Evolutionary conservation across 768 basidiomycete genomes (phyloP), one percentile per base, ranked within the genome.

Genomic region (Boletus sp.): DNA sequence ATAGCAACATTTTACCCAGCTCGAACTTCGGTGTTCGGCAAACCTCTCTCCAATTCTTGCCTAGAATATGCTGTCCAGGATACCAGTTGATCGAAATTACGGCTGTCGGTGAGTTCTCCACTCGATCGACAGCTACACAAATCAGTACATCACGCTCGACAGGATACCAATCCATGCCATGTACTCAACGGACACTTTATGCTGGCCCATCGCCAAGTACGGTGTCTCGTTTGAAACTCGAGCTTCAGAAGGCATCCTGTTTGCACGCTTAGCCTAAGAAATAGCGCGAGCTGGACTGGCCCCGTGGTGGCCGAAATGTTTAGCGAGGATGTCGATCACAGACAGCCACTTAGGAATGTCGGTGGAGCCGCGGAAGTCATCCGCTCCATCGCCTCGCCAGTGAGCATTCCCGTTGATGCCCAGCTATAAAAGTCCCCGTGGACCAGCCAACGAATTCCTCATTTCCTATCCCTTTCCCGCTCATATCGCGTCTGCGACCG

Each of bases 341-440:
- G 42, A 23, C 42, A 41, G 33, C 40, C 37, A 39, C 33, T 41
- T 39, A 41, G 55, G 55, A 57, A 64, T 54, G 34, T 23, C 6
- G 38, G 50, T 33, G 41, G 52, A 49, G 57, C 29, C 13, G 9
- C 32, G 33, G 14, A n/a, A 33, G 9, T 29, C 17, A n/a, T 45
- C 32, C 21, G 37, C 13, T 42, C 29, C 42, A 37, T 27, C 29
- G n/a, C 29, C 17, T 27, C 29, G n/a, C 29, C 17, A 37, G 30
- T n/a, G n/a, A 15, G 41, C 43, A 48, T 48, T 42, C 57, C 49
- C 4, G 23, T 41, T n/a, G 32, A 14, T 29, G 17, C 39, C 62
- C n/a, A 21, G 49, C 40, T 62, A 57, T 65, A 62, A 62, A 64
- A 54, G 23, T 8, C 47, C 38, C 47, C 53, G 9, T 21, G 11